Evolutionary conservation across 2,329 filamentous ascomycete genomes (phyloP).

Genomic region (Saccharata proteae): DNA sequence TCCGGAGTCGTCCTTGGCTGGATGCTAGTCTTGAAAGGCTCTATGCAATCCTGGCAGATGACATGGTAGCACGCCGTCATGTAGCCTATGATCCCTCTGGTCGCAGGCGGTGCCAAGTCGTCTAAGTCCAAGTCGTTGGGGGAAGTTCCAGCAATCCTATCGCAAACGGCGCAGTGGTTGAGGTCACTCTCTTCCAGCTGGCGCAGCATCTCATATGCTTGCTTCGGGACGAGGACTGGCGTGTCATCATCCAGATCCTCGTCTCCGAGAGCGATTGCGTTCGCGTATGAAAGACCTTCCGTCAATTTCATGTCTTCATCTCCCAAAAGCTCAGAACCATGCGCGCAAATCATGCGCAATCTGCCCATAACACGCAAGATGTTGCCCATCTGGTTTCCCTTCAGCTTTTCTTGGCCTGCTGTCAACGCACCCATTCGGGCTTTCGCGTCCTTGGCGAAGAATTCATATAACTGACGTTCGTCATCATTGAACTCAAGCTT

Average conservation of each 20-base stretch:
- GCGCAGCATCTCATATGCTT: conserved; percentile 76
- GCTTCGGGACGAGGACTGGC: conserved; percentile 49
- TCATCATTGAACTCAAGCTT: conserved; percentile 62
- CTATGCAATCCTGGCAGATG: conserved; percentile 64
- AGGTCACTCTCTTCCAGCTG: conserved; percentile 72
- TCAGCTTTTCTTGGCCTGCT: conserved; percentile 52
- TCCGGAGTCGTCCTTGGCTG: conserved; percentile 29
- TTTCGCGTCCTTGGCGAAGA: conserved; percentile 71
- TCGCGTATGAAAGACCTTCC: conserved; percentile 69
- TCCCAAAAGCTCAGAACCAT: conserved; percentile 81
- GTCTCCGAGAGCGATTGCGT: conserved; percentile 81
- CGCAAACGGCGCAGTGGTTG: conserved; percentile 62
- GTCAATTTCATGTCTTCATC: conserved; percentile 71
- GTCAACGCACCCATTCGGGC: conserved; percentile 69
- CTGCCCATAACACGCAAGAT: conserved; percentile 86
- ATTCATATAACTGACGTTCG: conserved; percentile 68
- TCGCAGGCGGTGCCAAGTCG: too few relatives aligned
- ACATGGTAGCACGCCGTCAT: conserved; percentile 85
- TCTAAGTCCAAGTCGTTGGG: conserved; percentile 36
- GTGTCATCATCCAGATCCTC: conserved; percentile 45
- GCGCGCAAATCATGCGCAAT: conserved; percentile 80
- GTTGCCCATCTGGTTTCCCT: conserved; percentile 83
- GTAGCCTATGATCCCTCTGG: conserved; percentile 45
- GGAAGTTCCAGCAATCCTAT: conserved; percentile 51
- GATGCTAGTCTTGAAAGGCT: conserved; percentile 41